Conservation (phyloP, 1,139 yeast genomes). For the Sugiyamaella xylanicola region DNA sequence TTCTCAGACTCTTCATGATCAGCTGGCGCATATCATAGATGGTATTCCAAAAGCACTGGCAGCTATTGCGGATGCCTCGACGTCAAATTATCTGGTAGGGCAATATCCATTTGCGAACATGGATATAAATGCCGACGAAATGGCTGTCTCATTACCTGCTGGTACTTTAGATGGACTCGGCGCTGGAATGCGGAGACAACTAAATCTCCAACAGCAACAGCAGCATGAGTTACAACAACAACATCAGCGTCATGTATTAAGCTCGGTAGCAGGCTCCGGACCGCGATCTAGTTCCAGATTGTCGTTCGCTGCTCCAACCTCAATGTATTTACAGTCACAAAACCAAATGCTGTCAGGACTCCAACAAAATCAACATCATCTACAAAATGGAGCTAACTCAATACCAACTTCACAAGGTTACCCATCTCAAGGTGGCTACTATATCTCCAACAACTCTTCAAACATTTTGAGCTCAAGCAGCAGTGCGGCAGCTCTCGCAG, state of each 20-base stretch:
- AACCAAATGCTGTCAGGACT: not conserved
- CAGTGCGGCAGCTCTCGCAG: not conserved
- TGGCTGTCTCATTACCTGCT: not conserved
- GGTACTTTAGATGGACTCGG: not conserved
- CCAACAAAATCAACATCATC: constrained; percentile 3
- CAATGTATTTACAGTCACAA: constrained; percentile 16
- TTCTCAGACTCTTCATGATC: constrained; percentile 44
- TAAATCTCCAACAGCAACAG: not conserved
- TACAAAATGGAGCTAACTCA: not conserved
- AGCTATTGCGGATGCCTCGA: constrained; percentile 41
- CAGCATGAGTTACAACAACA: constrained; percentile 11
- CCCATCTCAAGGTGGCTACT: not conserved
- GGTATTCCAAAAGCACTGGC: constrained; percentile 39
- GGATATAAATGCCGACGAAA: constrained; percentile 2
- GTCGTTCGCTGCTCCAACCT: constrained; percentile 7
- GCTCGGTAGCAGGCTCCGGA: constrained; percentile 4
- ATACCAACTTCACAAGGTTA: not conserved
- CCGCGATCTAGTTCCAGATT: not conserved
- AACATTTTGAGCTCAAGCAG: too few relatives aligned
- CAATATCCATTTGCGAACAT: constrained; percentile 15
- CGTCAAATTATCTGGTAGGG: constrained; percentile 25
- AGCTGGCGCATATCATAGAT: constrained; percentile 39
- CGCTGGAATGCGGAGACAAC: not conserved
- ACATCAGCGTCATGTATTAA: constrained; percentile 16
- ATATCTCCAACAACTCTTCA: not conserved